Conservation (phyloP, 495 filamentous ascomycete species). For the Penicillium mononematosum region DNA sequence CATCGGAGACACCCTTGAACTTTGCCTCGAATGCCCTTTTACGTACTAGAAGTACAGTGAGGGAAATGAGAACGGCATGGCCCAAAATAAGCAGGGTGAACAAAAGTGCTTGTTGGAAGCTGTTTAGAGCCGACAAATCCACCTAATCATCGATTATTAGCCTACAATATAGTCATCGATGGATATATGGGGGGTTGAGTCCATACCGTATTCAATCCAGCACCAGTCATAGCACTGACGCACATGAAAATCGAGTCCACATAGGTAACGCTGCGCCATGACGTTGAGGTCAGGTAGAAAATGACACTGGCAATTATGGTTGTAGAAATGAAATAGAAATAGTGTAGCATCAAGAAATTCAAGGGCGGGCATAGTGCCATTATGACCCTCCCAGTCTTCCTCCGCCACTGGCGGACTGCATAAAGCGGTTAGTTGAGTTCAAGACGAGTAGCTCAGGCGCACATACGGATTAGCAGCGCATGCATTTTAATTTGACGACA, state of each 20-base stretch:
- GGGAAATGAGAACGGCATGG: slow-evolving; percentile 52
- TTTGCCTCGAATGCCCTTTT: slow-evolving; percentile 69
- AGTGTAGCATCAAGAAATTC: slow-evolving; percentile 78
- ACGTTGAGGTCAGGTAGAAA: slow-evolving; percentile 69
- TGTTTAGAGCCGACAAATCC: slow-evolving; percentile 68
- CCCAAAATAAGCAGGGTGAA: slow-evolving; percentile 73
- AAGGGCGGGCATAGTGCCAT: slow-evolving; percentile 43
- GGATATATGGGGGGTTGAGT: background rate
- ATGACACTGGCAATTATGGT: slow-evolving; percentile 65
- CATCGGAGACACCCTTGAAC: slow-evolving; percentile 57
- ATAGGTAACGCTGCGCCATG: slow-evolving; percentile 63
- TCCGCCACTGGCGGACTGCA: slow-evolving; percentile 26
- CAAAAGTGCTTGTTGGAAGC: slow-evolving; percentile 73
- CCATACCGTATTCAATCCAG: slow-evolving; percentile 69
- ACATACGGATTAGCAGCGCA: slow-evolving; percentile 13
- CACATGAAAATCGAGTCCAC: slow-evolving; percentile 74
- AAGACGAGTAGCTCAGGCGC: background rate
- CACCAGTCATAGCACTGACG: slow-evolving; percentile 77
- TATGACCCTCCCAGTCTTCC: slow-evolving; percentile 24
- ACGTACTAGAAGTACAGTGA: slow-evolving; percentile 52
- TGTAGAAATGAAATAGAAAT: slow-evolving; percentile 72
- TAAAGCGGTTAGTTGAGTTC: background rate
- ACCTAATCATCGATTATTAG: slow-evolving; percentile 35
- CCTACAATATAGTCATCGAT: background rate
- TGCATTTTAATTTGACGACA: slow-evolving; percentile 5